These are phyloP conservation scores for Gliomastix tumulicola DNA, from an alignment of 2,329 filamentous ascomycete species.

Conservation along the genomic window DNA sequence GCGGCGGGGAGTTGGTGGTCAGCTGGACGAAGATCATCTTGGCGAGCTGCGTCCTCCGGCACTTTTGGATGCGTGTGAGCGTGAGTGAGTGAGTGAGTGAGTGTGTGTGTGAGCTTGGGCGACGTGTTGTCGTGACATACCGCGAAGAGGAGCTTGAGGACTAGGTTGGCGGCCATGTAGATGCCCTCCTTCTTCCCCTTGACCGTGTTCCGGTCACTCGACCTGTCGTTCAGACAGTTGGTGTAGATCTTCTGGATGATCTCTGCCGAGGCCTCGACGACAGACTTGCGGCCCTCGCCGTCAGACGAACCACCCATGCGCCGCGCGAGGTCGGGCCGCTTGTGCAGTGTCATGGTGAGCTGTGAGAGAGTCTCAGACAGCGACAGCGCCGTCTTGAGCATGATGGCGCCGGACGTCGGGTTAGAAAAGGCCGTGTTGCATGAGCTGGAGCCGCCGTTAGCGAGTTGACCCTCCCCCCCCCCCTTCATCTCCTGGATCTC, in stretches of 20 bases:
- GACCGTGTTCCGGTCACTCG: conserved; percentile 59
- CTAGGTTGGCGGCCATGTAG: conserved; percentile 87
- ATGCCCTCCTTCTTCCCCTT: conserved; percentile 83
- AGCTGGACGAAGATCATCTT: conserved; percentile 89
- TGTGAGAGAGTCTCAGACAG: conserved; percentile 74
- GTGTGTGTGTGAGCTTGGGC: neutral
- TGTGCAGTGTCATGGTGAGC: conserved; percentile 78
- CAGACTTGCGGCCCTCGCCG: conserved; percentile 64
- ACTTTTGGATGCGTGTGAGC: conserved; percentile 33
- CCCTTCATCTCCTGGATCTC: neutral
- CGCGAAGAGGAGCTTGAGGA: conserved; percentile 80
- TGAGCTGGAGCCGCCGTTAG: conserved; percentile 43
- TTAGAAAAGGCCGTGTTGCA: conserved; percentile 78
- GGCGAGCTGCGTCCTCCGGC: conserved; percentile 73
- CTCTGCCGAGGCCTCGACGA: conserved; percentile 84
- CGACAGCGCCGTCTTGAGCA: conserved; percentile 77
- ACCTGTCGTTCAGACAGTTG: conserved; percentile 78
- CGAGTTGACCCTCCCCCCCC: neutral
- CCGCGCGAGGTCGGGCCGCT: conserved; percentile 68
- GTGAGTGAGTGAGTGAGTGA: neutral
- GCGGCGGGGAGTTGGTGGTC: conserved; percentile 70
- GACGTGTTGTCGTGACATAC: conserved; percentile 44
- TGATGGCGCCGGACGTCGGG: conserved; percentile 69
- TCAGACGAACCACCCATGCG: conserved; percentile 45
- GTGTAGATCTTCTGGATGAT: conserved; percentile 88